Evolutionary conservation across 371 early-diverging fungal species (phyloP).

Genomic region (Spraguea lophii): DNA sequence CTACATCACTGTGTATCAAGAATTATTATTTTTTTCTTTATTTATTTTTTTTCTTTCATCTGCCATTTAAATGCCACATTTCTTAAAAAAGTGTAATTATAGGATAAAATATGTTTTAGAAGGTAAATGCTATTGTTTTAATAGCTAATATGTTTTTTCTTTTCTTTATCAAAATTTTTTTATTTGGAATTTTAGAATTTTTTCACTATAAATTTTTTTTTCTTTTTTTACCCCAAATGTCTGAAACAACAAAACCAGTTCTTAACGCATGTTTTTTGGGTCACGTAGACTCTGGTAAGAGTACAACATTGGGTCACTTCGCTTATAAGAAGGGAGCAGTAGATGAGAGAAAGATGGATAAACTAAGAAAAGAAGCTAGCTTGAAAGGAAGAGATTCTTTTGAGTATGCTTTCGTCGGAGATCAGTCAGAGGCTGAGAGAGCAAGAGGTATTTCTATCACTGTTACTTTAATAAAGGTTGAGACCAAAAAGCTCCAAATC

Average conservation of each 20-base stretch:
- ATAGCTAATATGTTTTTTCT: no score
- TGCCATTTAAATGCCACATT: no score
- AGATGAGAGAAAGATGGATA: slow-evolving; percentile 32
- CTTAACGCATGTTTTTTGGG: slow-evolving; percentile 42
- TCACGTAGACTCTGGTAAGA: slow-evolving; percentile 46
- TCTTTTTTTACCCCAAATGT: slow-evolving; percentile 15
- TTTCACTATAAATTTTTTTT: slow-evolving; percentile 24
- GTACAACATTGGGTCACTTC: slow-evolving; percentile 39
- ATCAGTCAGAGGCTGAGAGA: slow-evolving; percentile 40
- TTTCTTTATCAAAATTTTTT: no score
- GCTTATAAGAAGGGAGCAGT: slow-evolving; percentile 31
- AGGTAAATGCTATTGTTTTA: no score
- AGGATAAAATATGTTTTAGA: no score
- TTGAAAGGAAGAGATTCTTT: slow-evolving; percentile 37
- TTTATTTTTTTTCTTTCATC: no score
- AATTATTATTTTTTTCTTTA: no score
- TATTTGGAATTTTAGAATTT: slow-evolving; percentile 1
- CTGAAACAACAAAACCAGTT: slow-evolving; percentile 24
- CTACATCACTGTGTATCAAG: no score
- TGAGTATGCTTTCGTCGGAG: slow-evolving; percentile 37
- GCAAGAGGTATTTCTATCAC: slow-evolving; percentile 45
- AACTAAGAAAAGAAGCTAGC: slow-evolving; percentile 36
- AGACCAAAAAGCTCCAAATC: slow-evolving; percentile 27
- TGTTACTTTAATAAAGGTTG: slow-evolving; percentile 28
- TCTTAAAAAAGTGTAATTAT: no score